A percentile compares a stretch with the other conserved stretches of the same genome.
These are phyloP conservation scores for Pseudogymnoascus sp. DNA, from an alignment of 2,329 filamentous ascomycete genomes.

Conservation along the genomic window DNA sequence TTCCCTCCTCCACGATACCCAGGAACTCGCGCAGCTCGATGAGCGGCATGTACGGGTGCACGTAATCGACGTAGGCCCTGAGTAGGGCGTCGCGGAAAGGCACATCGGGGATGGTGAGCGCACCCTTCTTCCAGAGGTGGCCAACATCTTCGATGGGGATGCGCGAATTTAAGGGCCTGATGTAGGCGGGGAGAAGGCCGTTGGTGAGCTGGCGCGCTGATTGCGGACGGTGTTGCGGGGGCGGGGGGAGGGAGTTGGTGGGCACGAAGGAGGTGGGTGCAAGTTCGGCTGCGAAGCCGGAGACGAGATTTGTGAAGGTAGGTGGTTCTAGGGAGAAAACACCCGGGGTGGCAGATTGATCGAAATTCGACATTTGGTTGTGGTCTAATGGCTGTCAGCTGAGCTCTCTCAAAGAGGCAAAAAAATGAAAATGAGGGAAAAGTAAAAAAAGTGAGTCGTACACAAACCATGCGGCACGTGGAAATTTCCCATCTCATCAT, in stretches of 20 bases:
- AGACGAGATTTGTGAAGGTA: slow-evolving; percentile 7
- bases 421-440: neutral
- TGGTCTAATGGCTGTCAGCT: neutral
- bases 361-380: neutral
- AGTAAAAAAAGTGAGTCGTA: slow-evolving; percentile 18
- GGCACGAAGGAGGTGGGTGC: slow-evolving; percentile 7
- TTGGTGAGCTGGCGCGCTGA: neutral
- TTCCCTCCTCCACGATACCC: slow-evolving; percentile 51
- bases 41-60: slow-evolving; percentile 90
- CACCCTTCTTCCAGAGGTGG: slow-evolving; percentile 78
- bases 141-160: slow-evolving; percentile 75
- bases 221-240: neutral
- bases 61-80: slow-evolving; percentile 76
- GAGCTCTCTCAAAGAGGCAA: neutral
- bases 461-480: slow-evolving; percentile 28
- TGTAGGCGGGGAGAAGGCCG: slow-evolving; percentile 52
- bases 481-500: slow-evolving; percentile 14
- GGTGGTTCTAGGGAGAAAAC: neutral
- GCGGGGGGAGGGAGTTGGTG: neutral
- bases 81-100: slow-evolving; percentile 72
- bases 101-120: slow-evolving; percentile 64
- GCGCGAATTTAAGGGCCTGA: slow-evolving; percentile 69
- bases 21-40: slow-evolving; percentile 60
- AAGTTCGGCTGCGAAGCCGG: slow-evolving; percentile 13
- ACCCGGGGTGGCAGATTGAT: neutral